Percentiles rank a stretch among this genome's conserved stretches.
These are phyloP conservation scores for Lupinus albus DNA, from an alignment of 306 rosid genomes.

Conservation along the genomic window DNA sequence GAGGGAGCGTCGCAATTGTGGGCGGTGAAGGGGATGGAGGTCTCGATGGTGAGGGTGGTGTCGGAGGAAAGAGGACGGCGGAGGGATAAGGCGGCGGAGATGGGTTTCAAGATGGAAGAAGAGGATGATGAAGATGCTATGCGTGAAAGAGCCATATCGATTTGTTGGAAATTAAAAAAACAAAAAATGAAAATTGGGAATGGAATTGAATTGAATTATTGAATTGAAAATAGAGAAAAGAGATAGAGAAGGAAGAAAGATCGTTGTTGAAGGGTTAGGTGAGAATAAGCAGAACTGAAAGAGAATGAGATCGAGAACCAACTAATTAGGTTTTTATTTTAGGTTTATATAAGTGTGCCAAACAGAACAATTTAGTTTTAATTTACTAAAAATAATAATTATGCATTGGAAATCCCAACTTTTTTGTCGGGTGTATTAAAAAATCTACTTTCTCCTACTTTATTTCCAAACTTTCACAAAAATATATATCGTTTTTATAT, in stretches of 20 bases:
- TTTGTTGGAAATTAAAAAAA: conserved; percentile 6
- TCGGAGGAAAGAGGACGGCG: conserved; percentile 60
- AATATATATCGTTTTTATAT: too few species aligned
- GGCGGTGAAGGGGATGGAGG: conserved; percentile 75
- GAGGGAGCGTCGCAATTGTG: conserved; percentile 75
- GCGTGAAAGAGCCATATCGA: conserved; percentile 65
- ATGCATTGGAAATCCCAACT: too few species aligned
- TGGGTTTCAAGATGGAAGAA: conserved; percentile 47
- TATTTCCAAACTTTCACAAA: too few species aligned
- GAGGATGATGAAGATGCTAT: conserved; percentile 45
- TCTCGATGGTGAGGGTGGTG: conserved; percentile 62
- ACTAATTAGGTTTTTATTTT: neutral
- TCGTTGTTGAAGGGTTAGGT: neutral
- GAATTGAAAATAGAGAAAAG: neutral
- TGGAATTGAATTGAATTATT: neutral
- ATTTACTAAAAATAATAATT: too few species aligned
- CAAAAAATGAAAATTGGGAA: neutral
- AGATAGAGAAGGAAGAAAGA: neutral
- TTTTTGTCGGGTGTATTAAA: too few species aligned
- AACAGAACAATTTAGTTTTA: too few species aligned
- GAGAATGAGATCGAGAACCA: neutral
- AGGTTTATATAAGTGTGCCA: too few species aligned
- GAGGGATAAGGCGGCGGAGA: conserved; percentile 48
- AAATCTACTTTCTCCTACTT: too few species aligned
- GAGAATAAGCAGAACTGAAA: neutral